Conservation (phyloP, 2,329 filamentous ascomycete genomes). For the Paracoccidioides lutzii region DNA sequence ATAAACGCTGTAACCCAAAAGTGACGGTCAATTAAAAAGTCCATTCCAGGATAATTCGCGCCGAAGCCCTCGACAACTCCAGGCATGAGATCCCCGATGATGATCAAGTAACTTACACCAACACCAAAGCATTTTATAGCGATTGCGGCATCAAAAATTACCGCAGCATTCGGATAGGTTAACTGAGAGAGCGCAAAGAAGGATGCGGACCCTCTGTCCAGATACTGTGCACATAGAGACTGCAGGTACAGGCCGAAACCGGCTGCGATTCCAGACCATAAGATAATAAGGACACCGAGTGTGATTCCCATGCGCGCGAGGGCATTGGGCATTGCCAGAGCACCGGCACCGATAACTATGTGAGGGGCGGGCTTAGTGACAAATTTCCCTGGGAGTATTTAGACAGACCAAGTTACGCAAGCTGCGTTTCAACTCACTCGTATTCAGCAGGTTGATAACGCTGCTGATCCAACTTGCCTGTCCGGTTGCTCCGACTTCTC, state of each 20-base stretch:
- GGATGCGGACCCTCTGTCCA: constrained; percentile 75
- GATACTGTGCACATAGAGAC: constrained; percentile 79
- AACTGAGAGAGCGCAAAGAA: constrained; percentile 97
- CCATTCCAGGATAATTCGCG: constrained; percentile 46
- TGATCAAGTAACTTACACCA: constrained; percentile 93
- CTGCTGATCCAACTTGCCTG: constrained; percentile 82
- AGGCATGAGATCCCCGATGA: constrained; percentile 97
- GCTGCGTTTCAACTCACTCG: constrained; percentile 49
- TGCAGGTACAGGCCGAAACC: constrained; percentile 94
- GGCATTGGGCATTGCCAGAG: constrained; percentile 88
- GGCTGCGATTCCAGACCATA: constrained; percentile 82
- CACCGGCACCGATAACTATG: constrained; percentile 87
- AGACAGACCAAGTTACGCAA: neutral
- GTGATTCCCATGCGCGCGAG: constrained; percentile 91
- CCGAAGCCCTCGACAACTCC: constrained; percentile 78
- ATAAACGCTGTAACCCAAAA: constrained; percentile 99
- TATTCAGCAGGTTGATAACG: constrained; percentile 91
- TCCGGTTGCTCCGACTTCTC: constrained; percentile 55
- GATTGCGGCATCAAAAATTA: constrained; percentile 91
- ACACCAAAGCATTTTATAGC: constrained; percentile 97
- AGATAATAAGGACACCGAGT: constrained; percentile 67
- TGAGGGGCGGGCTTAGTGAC: constrained; percentile 1
- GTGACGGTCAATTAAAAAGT: constrained; percentile 74
- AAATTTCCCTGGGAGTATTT: neutral
- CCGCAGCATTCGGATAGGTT: constrained; percentile 89